These are phyloP conservation scores for Zopfia rhizophila DNA, from an alignment of 2,329 filamentous ascomycete species.

Conservation along the genomic window DNA sequence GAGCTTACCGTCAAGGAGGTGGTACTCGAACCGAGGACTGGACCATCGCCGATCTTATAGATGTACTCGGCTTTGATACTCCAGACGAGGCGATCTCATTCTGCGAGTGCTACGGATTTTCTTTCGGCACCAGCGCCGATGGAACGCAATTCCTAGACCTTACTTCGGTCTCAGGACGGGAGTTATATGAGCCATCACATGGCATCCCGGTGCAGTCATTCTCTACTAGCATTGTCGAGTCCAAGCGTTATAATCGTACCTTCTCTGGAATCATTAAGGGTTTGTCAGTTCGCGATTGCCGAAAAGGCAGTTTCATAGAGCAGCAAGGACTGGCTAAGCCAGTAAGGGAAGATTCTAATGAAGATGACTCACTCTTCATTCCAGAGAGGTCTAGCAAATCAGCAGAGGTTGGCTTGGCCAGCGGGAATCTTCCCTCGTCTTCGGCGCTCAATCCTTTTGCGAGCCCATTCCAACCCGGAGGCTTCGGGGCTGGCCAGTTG, in stretches of 20 bases:
- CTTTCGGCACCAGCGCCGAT: slow-evolving; percentile 58
- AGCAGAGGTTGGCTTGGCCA: slow-evolving; percentile 12
- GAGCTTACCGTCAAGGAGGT: slow-evolving; percentile 63
- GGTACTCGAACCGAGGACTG: slow-evolving; percentile 63
- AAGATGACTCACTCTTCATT: slow-evolving; percentile 55
- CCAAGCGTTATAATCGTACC: slow-evolving; percentile 65
- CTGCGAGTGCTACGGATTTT: slow-evolving; percentile 64
- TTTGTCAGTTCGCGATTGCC: slow-evolving; percentile 63
- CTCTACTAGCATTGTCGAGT: slow-evolving; percentile 66
- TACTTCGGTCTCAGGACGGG: slow-evolving; percentile 54
- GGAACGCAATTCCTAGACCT: slow-evolving; percentile 64
- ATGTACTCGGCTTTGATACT: slow-evolving; percentile 66
- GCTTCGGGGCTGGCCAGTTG: too few species aligned
- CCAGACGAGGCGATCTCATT: slow-evolving; percentile 64
- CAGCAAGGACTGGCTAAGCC: slow-evolving; percentile 43
- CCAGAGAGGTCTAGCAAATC: slow-evolving; percentile 39
- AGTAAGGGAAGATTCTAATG: slow-evolving; percentile 39
- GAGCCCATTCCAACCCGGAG: slow-evolving; percentile 28
- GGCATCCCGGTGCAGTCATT: slow-evolving; percentile 60
- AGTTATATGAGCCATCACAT: slow-evolving; percentile 32
- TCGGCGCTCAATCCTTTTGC: slow-evolving; percentile 29
- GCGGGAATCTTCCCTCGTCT: slow-evolving; percentile 3
- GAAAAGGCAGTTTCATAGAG: slow-evolving; percentile 61
- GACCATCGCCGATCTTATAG: slow-evolving; percentile 63
- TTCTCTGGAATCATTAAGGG: slow-evolving; percentile 68